phyloP scores from a whole-genome alignment of 2,329 filamentous ascomycete species.

The Fusarium sp. region DNA sequence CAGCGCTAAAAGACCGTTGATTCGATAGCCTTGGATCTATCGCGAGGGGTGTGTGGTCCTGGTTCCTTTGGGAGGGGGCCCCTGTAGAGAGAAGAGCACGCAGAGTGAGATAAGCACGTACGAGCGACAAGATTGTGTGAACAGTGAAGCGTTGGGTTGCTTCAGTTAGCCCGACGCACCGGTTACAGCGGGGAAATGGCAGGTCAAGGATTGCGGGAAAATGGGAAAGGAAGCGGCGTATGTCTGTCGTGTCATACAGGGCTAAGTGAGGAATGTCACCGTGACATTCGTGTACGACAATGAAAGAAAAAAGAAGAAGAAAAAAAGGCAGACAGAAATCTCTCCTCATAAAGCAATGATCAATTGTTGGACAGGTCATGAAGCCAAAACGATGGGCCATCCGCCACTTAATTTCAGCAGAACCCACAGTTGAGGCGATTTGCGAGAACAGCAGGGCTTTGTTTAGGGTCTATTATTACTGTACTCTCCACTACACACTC shows the following conservation, averaged over 20 bases:
- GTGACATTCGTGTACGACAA: no score
- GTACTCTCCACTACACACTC: no score
- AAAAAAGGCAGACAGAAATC: background rate
- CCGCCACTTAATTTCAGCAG: slow-evolving; percentile 12
- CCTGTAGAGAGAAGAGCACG: no score
- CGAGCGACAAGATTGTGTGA: background rate
- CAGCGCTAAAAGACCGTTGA: slow-evolving; percentile 24
- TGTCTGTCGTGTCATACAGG: background rate
- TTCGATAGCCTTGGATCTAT: slow-evolving; percentile 19
- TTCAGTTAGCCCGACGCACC: slow-evolving; percentile 9
- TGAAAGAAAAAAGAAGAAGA: no score
- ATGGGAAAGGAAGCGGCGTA: background rate
- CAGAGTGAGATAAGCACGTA: background rate
- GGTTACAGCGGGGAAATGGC: slow-evolving; percentile 10
- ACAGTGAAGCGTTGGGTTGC: background rate
- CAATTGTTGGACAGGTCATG: no score
- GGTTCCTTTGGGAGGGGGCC: no score
- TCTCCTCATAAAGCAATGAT: no score
- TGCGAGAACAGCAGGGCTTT: background rate
- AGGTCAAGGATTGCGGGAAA: background rate
- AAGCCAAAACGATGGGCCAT: background rate
- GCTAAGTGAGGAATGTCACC: background rate
- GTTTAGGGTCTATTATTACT: background rate
- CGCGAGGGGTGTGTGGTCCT: slow-evolving; percentile 3
- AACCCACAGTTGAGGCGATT: slow-evolving; percentile 3